These are phyloP conservation scores for Ganoderma resinaceum DNA, from an alignment of 1,284 basidiomycete species.

Conservation along the genomic window DNA sequence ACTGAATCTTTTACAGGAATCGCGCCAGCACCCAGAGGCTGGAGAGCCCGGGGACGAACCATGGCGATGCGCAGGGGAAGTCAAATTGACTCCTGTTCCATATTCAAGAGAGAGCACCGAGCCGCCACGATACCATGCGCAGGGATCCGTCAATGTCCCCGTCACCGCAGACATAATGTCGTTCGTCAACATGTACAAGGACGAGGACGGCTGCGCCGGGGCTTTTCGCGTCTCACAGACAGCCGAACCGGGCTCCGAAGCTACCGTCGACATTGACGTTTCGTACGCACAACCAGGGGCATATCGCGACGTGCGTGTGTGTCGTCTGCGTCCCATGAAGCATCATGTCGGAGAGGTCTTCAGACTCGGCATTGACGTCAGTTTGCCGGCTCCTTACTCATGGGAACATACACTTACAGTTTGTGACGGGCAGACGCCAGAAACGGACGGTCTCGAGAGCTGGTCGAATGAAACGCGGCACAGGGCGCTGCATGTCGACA, in stretches of 20 bases:
- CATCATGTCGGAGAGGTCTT: background rate
- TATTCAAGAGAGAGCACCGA: background rate
- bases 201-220: background rate
- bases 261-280: background rate
- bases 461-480: background rate
- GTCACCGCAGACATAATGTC: background rate
- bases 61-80: background rate
- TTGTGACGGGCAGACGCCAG: background rate
- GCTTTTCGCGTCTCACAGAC: background rate
- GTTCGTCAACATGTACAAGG: slow-evolving; percentile 1
- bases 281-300: slow-evolving; percentile 1
- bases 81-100: background rate
- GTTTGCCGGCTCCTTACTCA: background rate
- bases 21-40: background rate
- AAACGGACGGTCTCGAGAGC: background rate
- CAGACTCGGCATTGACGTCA: background rate
- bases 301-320: background rate
- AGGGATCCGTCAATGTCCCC: background rate
- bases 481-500: background rate
- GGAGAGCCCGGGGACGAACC: background rate
- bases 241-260: background rate
- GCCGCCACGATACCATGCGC: background rate
- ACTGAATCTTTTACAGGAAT: background rate
- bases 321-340: background rate
- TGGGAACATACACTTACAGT: background rate